Percentiles rank a stretch among this genome's conserved stretches.
Conservation (phyloP, 208 protist genomes). For the Trypanosomatidae sp. region DNA sequence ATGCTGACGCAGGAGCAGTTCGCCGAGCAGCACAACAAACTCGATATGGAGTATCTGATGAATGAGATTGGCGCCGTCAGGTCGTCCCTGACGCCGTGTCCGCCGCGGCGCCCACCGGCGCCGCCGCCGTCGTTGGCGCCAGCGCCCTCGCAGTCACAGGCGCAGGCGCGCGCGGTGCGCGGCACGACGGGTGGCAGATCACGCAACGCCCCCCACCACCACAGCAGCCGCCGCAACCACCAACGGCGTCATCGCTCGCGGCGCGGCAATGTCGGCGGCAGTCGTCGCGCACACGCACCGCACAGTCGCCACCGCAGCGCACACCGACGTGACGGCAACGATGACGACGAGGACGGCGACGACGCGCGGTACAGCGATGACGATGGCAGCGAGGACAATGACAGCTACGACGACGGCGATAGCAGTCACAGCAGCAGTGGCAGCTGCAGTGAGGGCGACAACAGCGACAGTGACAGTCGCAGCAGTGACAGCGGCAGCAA, state of each 20-base stretch:
- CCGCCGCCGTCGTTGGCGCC: too few relatives aligned
- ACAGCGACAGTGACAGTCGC: too few relatives aligned
- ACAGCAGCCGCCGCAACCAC: too few relatives aligned
- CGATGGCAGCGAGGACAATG: slow-evolving; percentile 1
- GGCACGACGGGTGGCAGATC: not conserved
- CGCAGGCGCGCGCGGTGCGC: too few relatives aligned
- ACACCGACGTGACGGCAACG: slow-evolving; percentile 4
- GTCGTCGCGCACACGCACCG: too few relatives aligned
- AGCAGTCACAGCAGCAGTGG: too few relatives aligned
- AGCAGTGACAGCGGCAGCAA: too few relatives aligned
- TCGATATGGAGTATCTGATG: slow-evolving; percentile 19
- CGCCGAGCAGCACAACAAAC: slow-evolving; percentile 5
- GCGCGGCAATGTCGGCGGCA: too few relatives aligned
- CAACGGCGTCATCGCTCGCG: too few relatives aligned
- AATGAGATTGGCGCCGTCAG: slow-evolving; percentile 25
- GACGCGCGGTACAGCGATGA: slow-evolving; percentile 3
- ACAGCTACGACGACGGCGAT: too few relatives aligned
- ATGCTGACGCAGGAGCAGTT: slow-evolving; percentile 13
- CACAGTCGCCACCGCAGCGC: not conserved
- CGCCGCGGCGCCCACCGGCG: not conserved
- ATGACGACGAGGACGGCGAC: slow-evolving; percentile 3
- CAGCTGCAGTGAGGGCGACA: too few relatives aligned
- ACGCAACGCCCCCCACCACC: slow-evolving; percentile 2
- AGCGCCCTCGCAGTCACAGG: too few relatives aligned
- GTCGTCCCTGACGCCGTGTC: slow-evolving; percentile 1